Base-by-base conservation (phyloP, 2,329 filamentous ascomycete species). In the Phaeosphaeria sp. region DNA sequence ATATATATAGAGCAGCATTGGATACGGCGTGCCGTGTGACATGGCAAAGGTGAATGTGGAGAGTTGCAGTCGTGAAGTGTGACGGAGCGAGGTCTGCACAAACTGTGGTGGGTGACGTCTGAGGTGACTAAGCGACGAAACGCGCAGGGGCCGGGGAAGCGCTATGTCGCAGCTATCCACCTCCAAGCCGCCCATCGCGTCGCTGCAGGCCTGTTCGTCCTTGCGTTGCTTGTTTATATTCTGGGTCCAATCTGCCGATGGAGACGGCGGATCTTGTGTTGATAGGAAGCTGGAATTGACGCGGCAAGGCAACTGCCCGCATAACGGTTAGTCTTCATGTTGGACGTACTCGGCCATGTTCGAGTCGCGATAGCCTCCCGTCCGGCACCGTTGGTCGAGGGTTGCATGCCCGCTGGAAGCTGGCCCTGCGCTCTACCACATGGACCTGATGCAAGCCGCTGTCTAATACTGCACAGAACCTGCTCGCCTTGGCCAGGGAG, bases 221-320 rank as follows among this genome's bases (percentile, higher is more conserved):
- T 57, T 51, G 58, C 58, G 56, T 62, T 61, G 52, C 53, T 59
- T 57, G 44, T 50, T 50, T 47, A 11, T 36, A 36, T 23, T 56
- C 62, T 64, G 65, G 64, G 68, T 58, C 62, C 63, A 58, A 61
- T 62, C 64, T 68, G 71, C 70, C 67, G 60, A 75, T 76, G 74
- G 74, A 75, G 73, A 72, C 55, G 70, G 62, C 52, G 68, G 30
- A 36, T 13, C 6, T 15, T 69, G 64, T 68, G 64, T 66, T 62
- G 59, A 67, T 64, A 71, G 65, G 67, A 75, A 69, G 71, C 63
- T 64, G 73, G 65, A 69, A 63, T 63, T 62, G 73, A 66, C 65
- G 72, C 60, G 68, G 62, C 69, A 71, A 67, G 71, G 73, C 65
- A 63, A 61, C 61, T 63, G 67, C 65, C 64, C 62, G 64, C 61